Evolutionary conservation across 139 green algal species (phyloP).

Genomic region (Closterium sp.): DNA sequence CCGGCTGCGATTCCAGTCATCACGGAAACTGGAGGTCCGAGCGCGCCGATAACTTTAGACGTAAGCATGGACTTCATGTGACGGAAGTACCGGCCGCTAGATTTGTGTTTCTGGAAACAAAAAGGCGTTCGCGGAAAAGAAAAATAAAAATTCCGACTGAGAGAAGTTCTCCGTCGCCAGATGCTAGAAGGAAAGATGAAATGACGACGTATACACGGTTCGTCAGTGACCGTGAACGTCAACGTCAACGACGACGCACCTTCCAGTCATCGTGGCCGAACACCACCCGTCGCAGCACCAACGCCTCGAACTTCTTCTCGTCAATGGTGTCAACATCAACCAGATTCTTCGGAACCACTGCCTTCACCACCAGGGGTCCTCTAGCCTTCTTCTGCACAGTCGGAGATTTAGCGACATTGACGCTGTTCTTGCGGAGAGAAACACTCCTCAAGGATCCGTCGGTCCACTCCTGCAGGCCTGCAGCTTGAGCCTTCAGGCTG

Average conservation of each 20-base stretch:
- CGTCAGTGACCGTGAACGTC: background rate
- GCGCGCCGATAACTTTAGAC: constrained; percentile 35
- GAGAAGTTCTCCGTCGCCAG: background rate
- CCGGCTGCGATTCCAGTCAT: constrained; percentile 20
- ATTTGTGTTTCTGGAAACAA: constrained; percentile 24
- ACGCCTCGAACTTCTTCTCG: constrained; percentile 21
- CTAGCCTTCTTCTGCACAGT: background rate
- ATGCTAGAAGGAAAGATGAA: background rate
- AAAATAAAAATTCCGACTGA: background rate
- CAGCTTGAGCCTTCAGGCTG: background rate
- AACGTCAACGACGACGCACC: background rate
- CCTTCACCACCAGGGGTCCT: constrained; percentile 1
- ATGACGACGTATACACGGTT: background rate
- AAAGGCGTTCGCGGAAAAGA: background rate
- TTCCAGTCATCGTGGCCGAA: constrained; percentile 46
- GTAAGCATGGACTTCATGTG: constrained; percentile 35
- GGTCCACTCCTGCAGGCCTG: background rate
- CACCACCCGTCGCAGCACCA: constrained; percentile 29
- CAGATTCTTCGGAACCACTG: background rate
- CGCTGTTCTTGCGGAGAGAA: background rate
- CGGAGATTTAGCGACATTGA: background rate
- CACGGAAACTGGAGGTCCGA: constrained; percentile 12
- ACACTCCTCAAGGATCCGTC: background rate
- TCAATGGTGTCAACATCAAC: constrained; percentile 3
- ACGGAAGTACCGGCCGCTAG: constrained; percentile 10